phyloP scores from a whole-genome alignment of 805 yeast species.

The Wickerhamiella brachini region DNA sequence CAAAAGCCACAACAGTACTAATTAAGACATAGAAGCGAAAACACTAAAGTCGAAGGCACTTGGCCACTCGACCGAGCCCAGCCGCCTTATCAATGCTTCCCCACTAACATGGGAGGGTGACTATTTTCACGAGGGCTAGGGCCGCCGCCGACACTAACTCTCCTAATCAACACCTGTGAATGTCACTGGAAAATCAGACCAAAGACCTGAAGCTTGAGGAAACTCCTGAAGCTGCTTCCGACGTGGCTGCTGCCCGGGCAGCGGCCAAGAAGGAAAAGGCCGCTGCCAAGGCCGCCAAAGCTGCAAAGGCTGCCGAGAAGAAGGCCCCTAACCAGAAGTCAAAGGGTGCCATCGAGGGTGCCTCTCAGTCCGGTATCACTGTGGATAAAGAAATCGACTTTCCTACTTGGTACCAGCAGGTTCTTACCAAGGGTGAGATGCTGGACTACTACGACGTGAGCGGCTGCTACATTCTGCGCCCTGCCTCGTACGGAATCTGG shows the following conservation, averaged over 20 bases:
- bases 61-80: too few relatives aligned
- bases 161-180: neutral
- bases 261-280: constrained; percentile 45
- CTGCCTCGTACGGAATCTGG: constrained; percentile 90
- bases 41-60: too few relatives aligned
- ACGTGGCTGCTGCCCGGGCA: neutral
- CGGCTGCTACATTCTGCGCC: constrained; percentile 96
- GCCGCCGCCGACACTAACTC: neutral
- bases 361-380: constrained; percentile 64
- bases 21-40: too few relatives aligned
- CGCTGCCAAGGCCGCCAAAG: constrained; percentile 73
- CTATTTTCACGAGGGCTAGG: neutral
- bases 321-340: constrained; percentile 29
- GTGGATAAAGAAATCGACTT: constrained; percentile 85
- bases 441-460: constrained; percentile 96
- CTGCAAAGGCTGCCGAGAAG: constrained; percentile 43
- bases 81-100: neutral
- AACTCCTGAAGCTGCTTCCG: neutral
- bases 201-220: constrained; percentile 7
- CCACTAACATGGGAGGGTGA: neutral
- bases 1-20: too few relatives aligned
- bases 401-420: constrained; percentile 95
- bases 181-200: constrained; percentile 12
- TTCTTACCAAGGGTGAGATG: constrained; percentile 94
- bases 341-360: constrained; percentile 2